Percentiles rank a stretch among this genome's conserved stretches.
phyloP scores from a whole-genome alignment of 164 flowering plant species.

The Tetrastigma voinierianum region DNA sequence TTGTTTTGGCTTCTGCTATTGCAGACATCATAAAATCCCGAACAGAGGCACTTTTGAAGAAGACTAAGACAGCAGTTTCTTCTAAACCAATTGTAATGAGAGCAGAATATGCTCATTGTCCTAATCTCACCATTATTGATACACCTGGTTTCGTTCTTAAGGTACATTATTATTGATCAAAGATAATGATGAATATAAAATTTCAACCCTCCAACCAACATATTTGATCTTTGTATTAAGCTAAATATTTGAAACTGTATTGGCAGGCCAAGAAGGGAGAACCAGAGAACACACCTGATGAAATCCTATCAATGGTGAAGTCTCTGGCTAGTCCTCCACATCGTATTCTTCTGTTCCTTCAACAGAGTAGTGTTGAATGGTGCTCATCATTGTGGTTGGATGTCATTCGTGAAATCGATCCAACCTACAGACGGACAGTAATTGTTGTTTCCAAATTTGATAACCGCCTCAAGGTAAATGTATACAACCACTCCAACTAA shows the following conservation, averaged over 20 bases:
- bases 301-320: slow-evolving; percentile 94
- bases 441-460: slow-evolving; percentile 97
- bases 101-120: slow-evolving; percentile 98
- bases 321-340: slow-evolving; percentile 94
- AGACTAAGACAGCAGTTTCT: slow-evolving; percentile 75
- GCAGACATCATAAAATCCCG: slow-evolving; percentile 83
- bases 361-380: slow-evolving; percentile 99
- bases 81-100: slow-evolving; percentile 96
- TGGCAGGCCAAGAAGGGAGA: slow-evolving; percentile 95
- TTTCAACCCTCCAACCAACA: background rate
- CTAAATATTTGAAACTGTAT: background rate
- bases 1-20: slow-evolving; percentile 66
- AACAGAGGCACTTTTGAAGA: slow-evolving; percentile 76
- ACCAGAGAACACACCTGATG: slow-evolving; percentile 92
- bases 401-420: slow-evolving; percentile 88
- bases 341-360: slow-evolving; percentile 92
- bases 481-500: background rate
- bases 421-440: slow-evolving; percentile 72
- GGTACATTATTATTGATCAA: slow-evolving; percentile 32
- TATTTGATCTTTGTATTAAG: background rate
- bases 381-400: slow-evolving; percentile 98
- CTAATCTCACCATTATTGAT: slow-evolving; percentile 94
- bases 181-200: background rate
- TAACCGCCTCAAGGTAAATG: slow-evolving; percentile 85
- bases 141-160: slow-evolving; percentile 98